Percentiles rank a stretch among this genome's conserved stretches.
Evolutionary conservation across 2,329 filamentous ascomycete genomes (phyloP).

Genomic region (Aspergillus sp.): DNA sequence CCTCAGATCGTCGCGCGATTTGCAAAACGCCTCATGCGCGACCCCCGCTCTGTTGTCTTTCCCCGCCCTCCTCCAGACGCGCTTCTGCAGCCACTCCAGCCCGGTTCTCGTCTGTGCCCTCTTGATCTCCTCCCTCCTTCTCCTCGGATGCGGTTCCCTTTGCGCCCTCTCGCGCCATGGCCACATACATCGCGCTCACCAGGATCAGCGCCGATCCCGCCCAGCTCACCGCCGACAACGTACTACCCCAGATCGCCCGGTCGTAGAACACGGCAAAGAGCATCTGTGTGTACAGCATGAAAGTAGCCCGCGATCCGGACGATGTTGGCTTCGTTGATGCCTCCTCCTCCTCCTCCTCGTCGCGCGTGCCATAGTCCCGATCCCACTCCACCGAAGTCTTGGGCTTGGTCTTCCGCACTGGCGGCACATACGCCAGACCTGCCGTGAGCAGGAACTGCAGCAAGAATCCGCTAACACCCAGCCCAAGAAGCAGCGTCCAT

Average conservation of each 20-base stretch:
- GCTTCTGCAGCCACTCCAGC: not conserved
- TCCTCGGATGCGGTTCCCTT: constrained; percentile 1
- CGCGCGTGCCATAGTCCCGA: not conserved
- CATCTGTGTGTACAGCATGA: constrained; percentile 71
- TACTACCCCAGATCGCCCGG: constrained; percentile 63
- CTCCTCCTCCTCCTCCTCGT: constrained; percentile 6
- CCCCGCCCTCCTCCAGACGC: not conserved
- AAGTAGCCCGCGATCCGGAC: constrained; percentile 56
- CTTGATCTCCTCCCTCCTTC: constrained; percentile 3
- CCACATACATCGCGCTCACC: constrained; percentile 66
- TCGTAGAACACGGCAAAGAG: constrained; percentile 67
- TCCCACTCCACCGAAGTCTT: not conserved
- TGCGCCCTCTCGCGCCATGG: constrained; percentile 51
- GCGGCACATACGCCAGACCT: constrained; percentile 71
- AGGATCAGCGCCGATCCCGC: constrained; percentile 65
- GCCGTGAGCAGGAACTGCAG: constrained; percentile 85
- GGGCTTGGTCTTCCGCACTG: constrained; percentile 29
- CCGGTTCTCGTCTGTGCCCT: constrained; percentile 3
- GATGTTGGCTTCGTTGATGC: constrained; percentile 8
- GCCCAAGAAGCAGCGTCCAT: constrained; percentile 67
- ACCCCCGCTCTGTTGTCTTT: not conserved
- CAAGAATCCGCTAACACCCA: constrained; percentile 74
- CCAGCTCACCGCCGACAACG: constrained; percentile 59
- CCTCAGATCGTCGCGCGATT: constrained; percentile 14
- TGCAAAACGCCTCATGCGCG: constrained; percentile 4